These are phyloP conservation scores for Fusarium bactridioides DNA, from an alignment of 2,329 filamentous ascomycete genomes.

Conservation along the genomic window DNA sequence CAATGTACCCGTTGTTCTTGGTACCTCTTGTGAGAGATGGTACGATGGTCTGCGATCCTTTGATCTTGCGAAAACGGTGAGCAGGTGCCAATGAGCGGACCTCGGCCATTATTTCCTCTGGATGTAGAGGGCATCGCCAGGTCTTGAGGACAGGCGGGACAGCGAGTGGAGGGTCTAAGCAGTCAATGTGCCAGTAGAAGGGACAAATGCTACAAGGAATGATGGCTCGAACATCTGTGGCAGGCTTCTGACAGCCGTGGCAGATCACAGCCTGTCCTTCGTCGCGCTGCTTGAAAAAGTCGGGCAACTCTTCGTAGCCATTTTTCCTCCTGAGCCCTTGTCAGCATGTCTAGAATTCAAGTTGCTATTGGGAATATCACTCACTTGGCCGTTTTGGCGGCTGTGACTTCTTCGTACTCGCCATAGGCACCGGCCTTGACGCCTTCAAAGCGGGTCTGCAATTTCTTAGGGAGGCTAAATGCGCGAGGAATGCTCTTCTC, in stretches of 20 bases:
- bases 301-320: conserved; percentile 68
- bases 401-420: conserved; percentile 76
- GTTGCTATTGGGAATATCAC: conserved; percentile 41
- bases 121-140: conserved; percentile 90
- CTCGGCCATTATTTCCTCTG: conserved; percentile 74
- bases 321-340: conserved; percentile 55
- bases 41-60: conserved; percentile 59
- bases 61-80: conserved; percentile 69
- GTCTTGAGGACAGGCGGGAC: conserved; percentile 78
- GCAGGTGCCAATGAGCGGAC: conserved; percentile 67
- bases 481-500: conserved; percentile 75
- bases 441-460: conserved; percentile 81
- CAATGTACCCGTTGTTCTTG: conserved; percentile 75
- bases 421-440: conserved; percentile 80
- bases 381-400: conserved; percentile 71
- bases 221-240: conserved; percentile 70
- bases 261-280: conserved; percentile 83
- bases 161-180: conserved; percentile 83
- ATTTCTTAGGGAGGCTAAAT: conserved; percentile 73
- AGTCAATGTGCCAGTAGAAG: conserved; percentile 91
- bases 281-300: conserved; percentile 74
- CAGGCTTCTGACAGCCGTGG: conserved; percentile 74
- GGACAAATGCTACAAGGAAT: conserved; percentile 87
- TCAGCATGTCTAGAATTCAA: not conserved
- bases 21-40: conserved; percentile 69